phyloP scores from a whole-genome alignment of 352 stramenopile species.

The Globisporangium splendens region DNA sequence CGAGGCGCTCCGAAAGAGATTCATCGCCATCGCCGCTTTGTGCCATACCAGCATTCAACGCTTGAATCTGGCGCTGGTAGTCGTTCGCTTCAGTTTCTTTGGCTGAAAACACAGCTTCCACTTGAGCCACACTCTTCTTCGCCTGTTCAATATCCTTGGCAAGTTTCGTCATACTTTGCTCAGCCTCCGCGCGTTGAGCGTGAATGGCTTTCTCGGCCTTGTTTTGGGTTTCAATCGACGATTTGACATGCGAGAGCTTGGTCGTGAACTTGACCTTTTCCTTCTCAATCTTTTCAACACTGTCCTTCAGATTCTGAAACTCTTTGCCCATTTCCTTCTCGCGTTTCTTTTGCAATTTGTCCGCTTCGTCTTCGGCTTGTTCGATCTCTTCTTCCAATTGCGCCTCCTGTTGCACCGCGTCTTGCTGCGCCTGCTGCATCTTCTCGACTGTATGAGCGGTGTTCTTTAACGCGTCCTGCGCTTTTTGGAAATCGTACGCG shows the following conservation, averaged over 20 bases:
- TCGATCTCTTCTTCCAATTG: conserved; percentile 62
- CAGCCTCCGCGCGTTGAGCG: conserved; percentile 73
- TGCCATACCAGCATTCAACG: conserved; percentile 83
- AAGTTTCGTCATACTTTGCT: conserved; percentile 75
- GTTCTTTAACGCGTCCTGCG: conserved; percentile 82
- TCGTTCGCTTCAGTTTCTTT: conserved; percentile 69
- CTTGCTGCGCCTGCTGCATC: conserved; percentile 84
- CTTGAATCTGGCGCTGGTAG: conserved; percentile 82
- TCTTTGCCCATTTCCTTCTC: conserved; percentile 87
- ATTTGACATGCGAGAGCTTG: conserved; percentile 72
- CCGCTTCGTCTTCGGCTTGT: conserved; percentile 84
- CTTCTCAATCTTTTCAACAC: conserved; percentile 76
- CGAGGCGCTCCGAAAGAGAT: conserved; percentile 71
- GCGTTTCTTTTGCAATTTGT: conserved; percentile 62
- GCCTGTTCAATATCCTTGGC: conserved; percentile 80
- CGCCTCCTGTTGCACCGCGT: conserved; percentile 50
- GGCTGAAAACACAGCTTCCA: conserved; percentile 39
- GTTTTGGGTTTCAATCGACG: conserved; percentile 63
- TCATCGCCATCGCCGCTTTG: conserved; percentile 71
- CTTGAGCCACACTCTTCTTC: conserved; percentile 54
- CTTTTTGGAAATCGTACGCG: conserved; percentile 93
- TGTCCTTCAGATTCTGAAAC: conserved; percentile 78
- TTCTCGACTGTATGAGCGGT: conserved; percentile 86
- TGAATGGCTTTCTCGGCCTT: conserved; percentile 58
- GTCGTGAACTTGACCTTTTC: conserved; percentile 83